phyloP scores from a whole-genome alignment of 306 rosid species.

The Cajanus cajan region DNA sequence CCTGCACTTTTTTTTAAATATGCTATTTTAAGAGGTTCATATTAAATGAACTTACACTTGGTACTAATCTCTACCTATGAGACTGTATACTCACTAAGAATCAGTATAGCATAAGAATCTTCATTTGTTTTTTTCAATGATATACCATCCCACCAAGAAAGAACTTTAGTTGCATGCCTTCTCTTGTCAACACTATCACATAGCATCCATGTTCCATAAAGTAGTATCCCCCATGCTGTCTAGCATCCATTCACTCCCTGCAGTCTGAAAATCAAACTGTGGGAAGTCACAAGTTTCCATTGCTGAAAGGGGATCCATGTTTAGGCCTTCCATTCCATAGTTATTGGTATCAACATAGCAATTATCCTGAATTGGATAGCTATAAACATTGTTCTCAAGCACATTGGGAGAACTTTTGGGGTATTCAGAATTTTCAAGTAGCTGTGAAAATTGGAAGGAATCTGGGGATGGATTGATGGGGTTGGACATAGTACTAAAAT shows the following conservation, averaged over 20 bases:
- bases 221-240: constrained; percentile 45
- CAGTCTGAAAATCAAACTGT: constrained; percentile 56
- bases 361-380: constrained; percentile 27
- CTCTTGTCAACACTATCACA: constrained; percentile 35
- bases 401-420: constrained; percentile 32
- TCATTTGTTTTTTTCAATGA: not conserved
- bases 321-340: constrained; percentile 47
- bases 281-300: constrained; percentile 43
- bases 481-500: constrained; percentile 24
- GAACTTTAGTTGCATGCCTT: constrained; percentile 37
- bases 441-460: constrained; percentile 44
- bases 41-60: constrained; percentile 6
- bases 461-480: constrained; percentile 39
- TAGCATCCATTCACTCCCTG: constrained; percentile 52
- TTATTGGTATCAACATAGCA: constrained; percentile 29
- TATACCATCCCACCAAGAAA: constrained; percentile 34
- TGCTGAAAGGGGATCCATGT: constrained; percentile 38
- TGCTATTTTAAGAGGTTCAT: not conserved
- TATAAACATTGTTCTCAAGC: constrained; percentile 34
- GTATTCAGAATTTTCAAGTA: constrained; percentile 37
- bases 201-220: constrained; percentile 69
- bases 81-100: constrained; percentile 19
- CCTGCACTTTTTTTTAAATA: constrained; percentile 22
- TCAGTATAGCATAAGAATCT: constrained; percentile 24
- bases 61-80: constrained; percentile 33